Evolutionary conservation across 2,329 filamentous ascomycete genomes (phyloP).

Genomic region (Oidium heveae): DNA sequence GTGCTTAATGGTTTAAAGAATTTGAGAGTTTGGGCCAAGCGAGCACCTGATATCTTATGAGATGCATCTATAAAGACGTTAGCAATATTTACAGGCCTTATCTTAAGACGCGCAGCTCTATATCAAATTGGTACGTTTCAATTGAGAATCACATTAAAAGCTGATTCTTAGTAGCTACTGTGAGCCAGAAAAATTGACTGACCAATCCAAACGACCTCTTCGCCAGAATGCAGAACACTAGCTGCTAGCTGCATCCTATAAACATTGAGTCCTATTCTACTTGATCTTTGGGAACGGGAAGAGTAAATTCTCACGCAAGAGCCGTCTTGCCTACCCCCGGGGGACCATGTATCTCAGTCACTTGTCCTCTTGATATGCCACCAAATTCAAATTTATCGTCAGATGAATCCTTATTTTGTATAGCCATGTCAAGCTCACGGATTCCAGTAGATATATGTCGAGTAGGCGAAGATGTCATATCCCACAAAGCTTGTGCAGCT

Average conservation of each 20-base stretch:
- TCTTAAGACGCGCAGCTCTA: no score
- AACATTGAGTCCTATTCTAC: not conserved
- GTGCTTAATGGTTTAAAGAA: constrained; percentile 3
- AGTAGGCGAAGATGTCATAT: constrained; percentile 25
- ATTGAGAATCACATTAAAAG: no score
- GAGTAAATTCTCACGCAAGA: constrained; percentile 22
- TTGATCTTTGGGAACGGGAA: not conserved
- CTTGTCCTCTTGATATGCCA: constrained; percentile 49
- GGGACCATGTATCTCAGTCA: constrained; percentile 74
- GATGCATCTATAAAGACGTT: constrained; percentile 9
- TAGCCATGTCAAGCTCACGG: constrained; percentile 22
- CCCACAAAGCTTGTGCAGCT: constrained; percentile 44
- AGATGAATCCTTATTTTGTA: constrained; percentile 15
- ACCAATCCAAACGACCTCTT: constrained; percentile 65
- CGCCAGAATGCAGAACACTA: constrained; percentile 32
- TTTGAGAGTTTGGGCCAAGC: constrained; percentile 22
- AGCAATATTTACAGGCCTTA: not conserved
- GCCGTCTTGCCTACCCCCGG: constrained; percentile 68
- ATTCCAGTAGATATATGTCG: constrained; percentile 31
- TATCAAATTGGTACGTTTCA: no score
- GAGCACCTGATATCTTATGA: constrained; percentile 18
- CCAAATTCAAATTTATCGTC: constrained; percentile 13
- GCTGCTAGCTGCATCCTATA: constrained; percentile 43
- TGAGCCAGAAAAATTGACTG: constrained; percentile 3
- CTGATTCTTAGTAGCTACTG: not conserved